phyloP scores from a whole-genome alignment of 257 asterid species.

The Misopates orontium region DNA sequence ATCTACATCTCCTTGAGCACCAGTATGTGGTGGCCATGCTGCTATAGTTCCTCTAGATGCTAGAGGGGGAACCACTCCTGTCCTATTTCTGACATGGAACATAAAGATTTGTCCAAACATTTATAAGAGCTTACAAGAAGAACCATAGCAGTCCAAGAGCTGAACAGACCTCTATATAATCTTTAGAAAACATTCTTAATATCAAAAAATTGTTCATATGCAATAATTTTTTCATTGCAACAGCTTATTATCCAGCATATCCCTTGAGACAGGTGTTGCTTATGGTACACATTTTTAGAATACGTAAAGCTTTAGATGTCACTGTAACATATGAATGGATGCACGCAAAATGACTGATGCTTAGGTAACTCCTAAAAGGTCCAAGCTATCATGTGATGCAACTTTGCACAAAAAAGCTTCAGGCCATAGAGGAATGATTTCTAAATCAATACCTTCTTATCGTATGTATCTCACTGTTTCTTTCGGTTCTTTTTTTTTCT shows the following conservation, averaged over 20 bases:
- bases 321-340: background rate
- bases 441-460: background rate
- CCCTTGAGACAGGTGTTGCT: conserved; percentile 1
- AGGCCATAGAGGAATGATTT: conserved; percentile 1
- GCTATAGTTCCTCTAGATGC: conserved; percentile 75
- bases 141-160: conserved; percentile 5
- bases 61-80: conserved; percentile 58
- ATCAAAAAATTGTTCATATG: background rate
- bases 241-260: conserved; percentile 2
- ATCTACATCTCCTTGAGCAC: conserved; percentile 38
- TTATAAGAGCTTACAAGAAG: no score
- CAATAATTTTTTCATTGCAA: background rate
- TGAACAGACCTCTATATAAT: background rate
- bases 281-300: background rate
- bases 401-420: background rate
- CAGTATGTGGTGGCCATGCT: conserved; percentile 72
- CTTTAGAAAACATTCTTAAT: background rate
- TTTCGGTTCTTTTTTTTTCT: background rate
- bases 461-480: background rate
- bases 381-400: conserved; percentile 5
- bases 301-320: background rate
- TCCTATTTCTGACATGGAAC: conserved; percentile 50
- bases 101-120: conserved; percentile 3
- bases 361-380: conserved; percentile 3
- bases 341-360: no score